These are phyloP conservation scores for Chaetoceros tenuissimus DNA, from an alignment of 108 stramenopile genomes.

Conservation along the genomic window DNA sequence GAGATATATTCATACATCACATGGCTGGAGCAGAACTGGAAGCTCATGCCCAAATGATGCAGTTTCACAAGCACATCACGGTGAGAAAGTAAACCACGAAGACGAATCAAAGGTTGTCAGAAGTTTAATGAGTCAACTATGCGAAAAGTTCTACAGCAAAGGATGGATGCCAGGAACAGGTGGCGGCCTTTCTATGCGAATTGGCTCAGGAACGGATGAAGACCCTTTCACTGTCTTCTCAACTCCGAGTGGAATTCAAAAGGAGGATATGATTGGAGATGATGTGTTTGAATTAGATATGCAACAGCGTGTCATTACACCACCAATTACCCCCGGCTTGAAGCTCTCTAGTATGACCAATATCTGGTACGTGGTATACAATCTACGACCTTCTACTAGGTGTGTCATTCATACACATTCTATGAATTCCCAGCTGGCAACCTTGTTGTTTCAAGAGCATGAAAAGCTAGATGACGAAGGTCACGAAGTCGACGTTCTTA, in stretches of 20 bases:
- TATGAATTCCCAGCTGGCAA: conserved; percentile 79
- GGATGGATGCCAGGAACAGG: conserved; percentile 96
- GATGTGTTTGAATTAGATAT: conserved; percentile 85
- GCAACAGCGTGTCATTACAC: conserved; percentile 41
- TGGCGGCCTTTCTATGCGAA: conserved; percentile 82
- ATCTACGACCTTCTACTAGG: conserved; percentile 48
- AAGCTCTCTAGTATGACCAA: conserved; percentile 84
- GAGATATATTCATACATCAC: conserved; percentile 64
- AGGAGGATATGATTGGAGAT: conserved; percentile 91
- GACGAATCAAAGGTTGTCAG: conserved; percentile 40
- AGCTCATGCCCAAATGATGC: conserved; percentile 25
- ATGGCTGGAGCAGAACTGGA: conserved; percentile 69
- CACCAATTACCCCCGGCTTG: conserved; percentile 59
- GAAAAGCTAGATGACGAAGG: background rate
- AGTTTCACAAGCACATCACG: conserved; percentile 13
- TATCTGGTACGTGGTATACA: conserved; percentile 86
- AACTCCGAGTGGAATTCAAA: conserved; percentile 94
- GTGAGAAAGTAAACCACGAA: conserved; percentile 21
- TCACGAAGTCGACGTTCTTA: conserved; percentile 20
- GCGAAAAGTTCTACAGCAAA: conserved; percentile 68
- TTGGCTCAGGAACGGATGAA: conserved; percentile 51
- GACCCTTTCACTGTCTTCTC: conserved; percentile 80
- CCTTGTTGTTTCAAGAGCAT: conserved; percentile 72
- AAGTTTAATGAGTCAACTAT: conserved; percentile 75
- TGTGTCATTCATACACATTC: conserved; percentile 85